A percentile compares a stretch with the other conserved stretches of the same genome.
Conservation (phyloP, 371 early-diverging fungal species). For the Mortierella polycephala region DNA sequence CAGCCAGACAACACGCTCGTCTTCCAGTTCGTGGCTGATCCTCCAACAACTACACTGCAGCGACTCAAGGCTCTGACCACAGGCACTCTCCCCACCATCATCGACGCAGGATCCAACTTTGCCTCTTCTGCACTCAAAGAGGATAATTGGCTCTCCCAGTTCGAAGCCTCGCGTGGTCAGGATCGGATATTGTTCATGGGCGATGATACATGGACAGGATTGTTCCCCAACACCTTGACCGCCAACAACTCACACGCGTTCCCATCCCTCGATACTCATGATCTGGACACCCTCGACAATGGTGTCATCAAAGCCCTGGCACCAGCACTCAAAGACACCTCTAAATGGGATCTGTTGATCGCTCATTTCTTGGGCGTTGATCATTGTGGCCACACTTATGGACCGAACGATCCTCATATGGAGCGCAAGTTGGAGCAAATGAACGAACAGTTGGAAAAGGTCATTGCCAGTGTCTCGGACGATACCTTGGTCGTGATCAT, state of each 20-base stretch:
- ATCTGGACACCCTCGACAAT: conserved; percentile 94
- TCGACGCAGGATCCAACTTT: conserved; percentile 96
- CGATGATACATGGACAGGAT: conserved; percentile 94
- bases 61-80: conserved; percentile 93
- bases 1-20: conserved; percentile 76
- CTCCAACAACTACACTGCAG: conserved; percentile 98
- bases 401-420: conserved; percentile 91
- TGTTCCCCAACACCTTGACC: conserved; percentile 73
- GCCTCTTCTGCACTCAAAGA: conserved; percentile 83
- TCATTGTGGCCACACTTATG: conserved; percentile 95
- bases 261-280: conserved; percentile 92
- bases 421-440: conserved; percentile 84
- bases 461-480: conserved; percentile 79
- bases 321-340: conserved; percentile 54
- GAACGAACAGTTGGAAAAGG: conserved; percentile 77
- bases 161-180: conserved; percentile 40
- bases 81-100: conserved; percentile 91
- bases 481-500: conserved; percentile 93
- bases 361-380: conserved; percentile 97
- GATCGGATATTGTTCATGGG: conserved; percentile 74
- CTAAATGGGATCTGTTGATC: conserved; percentile 81
- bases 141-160: conserved; percentile 85
- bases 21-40: conserved; percentile 91
- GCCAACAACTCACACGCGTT: conserved; percentile 74
- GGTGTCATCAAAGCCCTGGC: conserved; percentile 77